These are phyloP conservation scores for Candida alai DNA, from an alignment of 805 yeast species.

Conservation along the genomic window DNA sequence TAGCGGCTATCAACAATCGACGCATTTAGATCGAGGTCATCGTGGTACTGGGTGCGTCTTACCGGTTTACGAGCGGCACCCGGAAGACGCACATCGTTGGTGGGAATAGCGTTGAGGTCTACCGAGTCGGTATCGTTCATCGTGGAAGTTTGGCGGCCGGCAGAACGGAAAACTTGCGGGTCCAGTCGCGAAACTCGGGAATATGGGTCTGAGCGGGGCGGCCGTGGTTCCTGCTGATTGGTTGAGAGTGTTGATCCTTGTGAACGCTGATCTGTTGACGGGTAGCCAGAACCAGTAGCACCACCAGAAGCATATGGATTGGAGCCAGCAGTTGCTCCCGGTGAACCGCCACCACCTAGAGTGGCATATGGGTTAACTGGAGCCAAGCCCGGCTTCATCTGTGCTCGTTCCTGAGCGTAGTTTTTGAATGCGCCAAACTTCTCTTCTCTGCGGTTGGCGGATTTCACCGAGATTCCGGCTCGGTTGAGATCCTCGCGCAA, in stretches of 20 bases:
- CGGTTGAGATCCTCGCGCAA: slow-evolving; percentile 35
- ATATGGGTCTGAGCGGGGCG: slow-evolving; percentile 5
- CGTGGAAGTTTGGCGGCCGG: no score
- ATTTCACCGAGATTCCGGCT: slow-evolving; percentile 41
- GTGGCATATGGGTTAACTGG: slow-evolving; percentile 43
- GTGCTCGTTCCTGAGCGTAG: slow-evolving; percentile 44
- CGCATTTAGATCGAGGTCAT: slow-evolving; percentile 29
- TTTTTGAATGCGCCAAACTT: slow-evolving; percentile 49
- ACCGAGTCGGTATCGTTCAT: slow-evolving; percentile 29
- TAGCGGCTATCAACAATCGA: slow-evolving; percentile 28
- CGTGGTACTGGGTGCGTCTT: slow-evolving; percentile 11
- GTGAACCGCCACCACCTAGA: slow-evolving; percentile 14
- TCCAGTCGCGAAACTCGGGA: slow-evolving; percentile 2
- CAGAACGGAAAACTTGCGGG: no score
- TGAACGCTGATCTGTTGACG: slow-evolving; percentile 7
- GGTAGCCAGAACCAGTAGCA: slow-evolving; percentile 4
- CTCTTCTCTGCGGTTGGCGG: slow-evolving; percentile 33
- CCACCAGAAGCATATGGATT: slow-evolving; percentile 17
- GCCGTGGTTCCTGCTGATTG: neutral
- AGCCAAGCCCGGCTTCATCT: slow-evolving; percentile 31
- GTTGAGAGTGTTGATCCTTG: slow-evolving; percentile 5
- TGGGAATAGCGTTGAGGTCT: slow-evolving; percentile 37
- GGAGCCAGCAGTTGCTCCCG: slow-evolving; percentile 34
- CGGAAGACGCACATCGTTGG: slow-evolving; percentile 18
- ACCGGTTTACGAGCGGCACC: slow-evolving; percentile 19